Evolutionary conservation across 83 land plant species (phyloP), one percentile per base, ranked within the genome.

Genomic region (Thuja plicata): DNA sequence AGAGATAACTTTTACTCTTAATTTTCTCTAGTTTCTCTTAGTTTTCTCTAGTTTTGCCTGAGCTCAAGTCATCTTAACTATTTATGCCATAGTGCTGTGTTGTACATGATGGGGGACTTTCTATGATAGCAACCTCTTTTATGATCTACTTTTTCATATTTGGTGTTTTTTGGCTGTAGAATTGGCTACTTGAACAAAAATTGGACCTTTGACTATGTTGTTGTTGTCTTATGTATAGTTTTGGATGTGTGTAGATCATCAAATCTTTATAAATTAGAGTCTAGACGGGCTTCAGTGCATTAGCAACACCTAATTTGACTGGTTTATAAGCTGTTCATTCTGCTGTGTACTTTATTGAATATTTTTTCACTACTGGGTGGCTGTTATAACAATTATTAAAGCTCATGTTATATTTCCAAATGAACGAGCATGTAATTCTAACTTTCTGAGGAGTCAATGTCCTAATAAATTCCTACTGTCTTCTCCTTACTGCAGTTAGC

Each of bases 401-500:
- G 34, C 19, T 34, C 79, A 76, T 76, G 17, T 34, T 76, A 76
- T 34, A 76, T 76, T 12, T 32, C 17, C 38, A 16, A 76, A 15
- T 76, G 35, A 16, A 76, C 3, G 5, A 76, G 79, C 79, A 34
- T 34, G 35, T 12, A 76, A 34, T 76, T 12, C 16, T 52, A 52
- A 76, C 79, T 76, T 32, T 34, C 38, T 32, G 35, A 34, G 38
- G 15, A 35, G 5, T 16, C 38, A 76, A 38, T 10, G 38, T 76
- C 6, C 17, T 32, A 34, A 32, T 76, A 35, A 76, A 17, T 76
- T 76, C 38, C 40, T 12, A 76, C 79, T 34, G 15, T 76, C 38
- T 76, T 76, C 19, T 34, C 38, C 3, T 76, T 86, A n/a, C 84
- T 88, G 86, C 95, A 96, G 99, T 52, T 87, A 80, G 95, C 96